These are phyloP conservation scores for Colletotrichum costaricense DNA, from an alignment of 2,329 filamentous ascomycete species.

Conservation along the genomic window DNA sequence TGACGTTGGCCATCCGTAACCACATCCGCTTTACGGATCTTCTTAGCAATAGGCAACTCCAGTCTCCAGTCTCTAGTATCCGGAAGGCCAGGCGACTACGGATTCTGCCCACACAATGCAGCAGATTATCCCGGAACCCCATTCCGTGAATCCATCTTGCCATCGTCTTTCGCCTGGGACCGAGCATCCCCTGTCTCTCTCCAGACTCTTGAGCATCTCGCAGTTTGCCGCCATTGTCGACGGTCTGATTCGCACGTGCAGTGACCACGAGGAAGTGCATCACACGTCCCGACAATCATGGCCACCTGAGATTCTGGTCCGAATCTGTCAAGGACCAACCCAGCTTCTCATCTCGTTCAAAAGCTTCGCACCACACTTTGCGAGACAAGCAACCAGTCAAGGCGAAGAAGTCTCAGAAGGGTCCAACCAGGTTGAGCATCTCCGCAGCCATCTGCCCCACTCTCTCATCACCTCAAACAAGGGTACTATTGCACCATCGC, in stretches of 20 bases:
- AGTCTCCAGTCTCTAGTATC: neutral
- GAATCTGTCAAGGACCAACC: constrained; percentile 14
- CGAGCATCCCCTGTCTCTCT: constrained; percentile 6
- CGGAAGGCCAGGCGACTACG: neutral
- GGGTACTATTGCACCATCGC: constrained; percentile 37
- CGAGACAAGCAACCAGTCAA: neutral
- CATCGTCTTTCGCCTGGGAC: neutral
- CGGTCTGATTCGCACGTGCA: constrained; percentile 10
- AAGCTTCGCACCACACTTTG: constrained; percentile 25
- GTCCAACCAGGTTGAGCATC: constrained; percentile 31
- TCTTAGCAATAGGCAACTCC: constrained; percentile 4
- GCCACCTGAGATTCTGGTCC: neutral
- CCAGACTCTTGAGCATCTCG: neutral
- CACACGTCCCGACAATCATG: constrained; percentile 6
- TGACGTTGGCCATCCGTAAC: constrained; percentile 22
- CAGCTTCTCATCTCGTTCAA: neutral
- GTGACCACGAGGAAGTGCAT: neutral
- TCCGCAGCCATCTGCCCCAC: constrained; percentile 18
- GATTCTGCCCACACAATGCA: neutral
- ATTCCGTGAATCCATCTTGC: neutral
- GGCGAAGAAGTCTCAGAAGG: neutral
- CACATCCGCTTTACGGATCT: constrained; percentile 12
- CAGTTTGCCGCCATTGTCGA: neutral
- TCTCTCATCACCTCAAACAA: constrained; percentile 34
- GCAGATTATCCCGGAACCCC: neutral